A percentile compares a stretch with the other conserved stretches of the same genome.
Evolutionary conservation across 2,329 filamentous ascomycete species (phyloP).

Genomic region (Dactylellina leptospora): DNA sequence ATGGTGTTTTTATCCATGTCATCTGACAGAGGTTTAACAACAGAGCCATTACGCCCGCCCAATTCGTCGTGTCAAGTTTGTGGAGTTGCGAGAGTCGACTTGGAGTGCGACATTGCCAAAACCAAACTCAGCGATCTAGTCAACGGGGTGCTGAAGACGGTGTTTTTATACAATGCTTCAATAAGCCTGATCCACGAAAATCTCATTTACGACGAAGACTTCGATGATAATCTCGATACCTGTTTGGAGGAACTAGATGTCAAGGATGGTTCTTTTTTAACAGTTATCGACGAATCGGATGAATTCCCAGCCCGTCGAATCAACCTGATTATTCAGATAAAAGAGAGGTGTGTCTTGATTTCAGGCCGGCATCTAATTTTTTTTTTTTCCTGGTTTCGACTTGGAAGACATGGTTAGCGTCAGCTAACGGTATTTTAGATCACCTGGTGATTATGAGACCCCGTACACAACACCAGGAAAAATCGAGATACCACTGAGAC

Average conservation of each 20-base stretch:
- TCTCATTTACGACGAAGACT: conserved; percentile 87
- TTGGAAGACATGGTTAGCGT: too few relatives aligned
- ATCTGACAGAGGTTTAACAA: conserved; percentile 68
- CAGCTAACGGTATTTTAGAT: conserved; percentile 3
- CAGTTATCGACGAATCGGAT: conserved; percentile 82
- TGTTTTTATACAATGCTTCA: conserved; percentile 82
- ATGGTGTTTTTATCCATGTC: conserved; percentile 60
- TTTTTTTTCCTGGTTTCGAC: too few relatives aligned
- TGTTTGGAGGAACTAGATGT: conserved; percentile 81
- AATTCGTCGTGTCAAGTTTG: conserved; percentile 87
- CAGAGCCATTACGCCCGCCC: conserved; percentile 69
- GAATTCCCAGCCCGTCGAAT: conserved; percentile 74
- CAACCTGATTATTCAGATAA: conserved; percentile 78
- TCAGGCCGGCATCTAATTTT: too few relatives aligned
- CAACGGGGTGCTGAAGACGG: conserved; percentile 73
- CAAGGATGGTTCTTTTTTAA: conserved; percentile 77
- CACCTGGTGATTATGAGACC: conserved; percentile 60
- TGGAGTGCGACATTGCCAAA: conserved; percentile 73
- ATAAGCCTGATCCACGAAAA: conserved; percentile 78
- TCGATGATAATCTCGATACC: conserved; percentile 84
- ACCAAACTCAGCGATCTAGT: conserved; percentile 84
- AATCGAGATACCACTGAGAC: conserved; percentile 63
- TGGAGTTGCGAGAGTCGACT: conserved; percentile 73
- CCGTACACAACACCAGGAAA: conserved; percentile 13
- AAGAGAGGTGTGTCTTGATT: conserved; percentile 68